Base-by-base conservation (phyloP, 495 filamentous ascomycete genomes). In the Lentithecium fluviatile region DNA sequence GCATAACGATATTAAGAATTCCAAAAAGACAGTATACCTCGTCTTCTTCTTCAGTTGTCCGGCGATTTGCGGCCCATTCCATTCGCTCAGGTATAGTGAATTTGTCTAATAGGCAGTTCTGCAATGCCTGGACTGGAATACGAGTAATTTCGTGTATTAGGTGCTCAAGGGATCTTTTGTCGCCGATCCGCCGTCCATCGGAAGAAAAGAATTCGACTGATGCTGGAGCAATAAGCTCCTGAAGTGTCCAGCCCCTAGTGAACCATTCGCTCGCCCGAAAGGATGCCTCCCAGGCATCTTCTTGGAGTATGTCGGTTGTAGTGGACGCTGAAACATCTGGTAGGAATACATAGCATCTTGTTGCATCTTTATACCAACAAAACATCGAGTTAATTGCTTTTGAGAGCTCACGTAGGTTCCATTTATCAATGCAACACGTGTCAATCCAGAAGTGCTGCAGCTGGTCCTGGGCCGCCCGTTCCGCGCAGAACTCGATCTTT, bases 351-450 rank as follows among this genome's bases (percentile, higher is more conserved):
- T 60, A 60, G 34, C 57, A 60, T 60, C 23, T 23, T 20, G 21
- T 12, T 20, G 48, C 47, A 45, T 54, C 45, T 21, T 47, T 29
- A 24, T 62, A 62, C 59, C 59, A 62, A 7, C n/a, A 34, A 34
- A 60, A 60, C 55, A 58, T 58, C 20, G 55, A 58, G 55, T 48
- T 32, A 10, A 32, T 32, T 10, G 29, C 29, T 10, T 10, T 32
- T 4, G 29, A 32, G 29, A 3, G 29, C 29, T 21, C 54, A 10
- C 2, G 49, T 24, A 19, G 6, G 46, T 64, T 45, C 48, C 46
- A 50, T 45, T 52, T 64, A 38, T 64, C 48, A 26, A 64, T 64
- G 55, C 60, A 64, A 37, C 60, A 64, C 6, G 60, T 64, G 45
- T 64, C 53, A 32, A 57, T 50, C 59, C 59, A 62, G 58, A 61